Conservation (phyloP, 1,284 basidiomycete species). For the Pseudozyma sp. region DNA sequence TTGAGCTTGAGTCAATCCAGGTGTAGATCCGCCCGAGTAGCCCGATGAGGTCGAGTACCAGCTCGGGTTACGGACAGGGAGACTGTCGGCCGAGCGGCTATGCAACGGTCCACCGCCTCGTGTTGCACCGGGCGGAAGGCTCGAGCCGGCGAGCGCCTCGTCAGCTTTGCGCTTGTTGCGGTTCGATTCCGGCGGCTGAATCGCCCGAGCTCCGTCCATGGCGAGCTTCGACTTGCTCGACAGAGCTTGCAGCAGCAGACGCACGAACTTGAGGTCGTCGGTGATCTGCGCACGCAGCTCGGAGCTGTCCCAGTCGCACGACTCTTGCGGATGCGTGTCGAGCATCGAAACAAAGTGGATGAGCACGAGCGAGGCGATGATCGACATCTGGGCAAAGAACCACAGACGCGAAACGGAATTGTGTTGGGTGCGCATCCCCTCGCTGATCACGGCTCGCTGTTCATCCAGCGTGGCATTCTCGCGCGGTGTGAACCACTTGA, state of each 20-base stretch:
- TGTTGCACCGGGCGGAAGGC: not conserved
- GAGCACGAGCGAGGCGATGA: conserved; percentile 55
- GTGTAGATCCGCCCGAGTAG: conserved; percentile 39
- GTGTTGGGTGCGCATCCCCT: conserved; percentile 46
- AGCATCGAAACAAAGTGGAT: conserved; percentile 60
- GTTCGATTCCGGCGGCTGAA: conserved; percentile 51
- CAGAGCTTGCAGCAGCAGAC: conserved; percentile 54
- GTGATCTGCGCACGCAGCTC: conserved; percentile 55
- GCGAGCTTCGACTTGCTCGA: conserved; percentile 53
- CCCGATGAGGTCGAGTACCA: conserved; percentile 39
- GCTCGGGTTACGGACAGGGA: conserved; percentile 32
- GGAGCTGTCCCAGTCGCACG: conserved; percentile 50
- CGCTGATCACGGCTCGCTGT: conserved; percentile 39
- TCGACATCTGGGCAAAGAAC: conserved; percentile 59
- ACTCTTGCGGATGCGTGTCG: conserved; percentile 53
- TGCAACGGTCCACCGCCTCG: conserved; percentile 33
- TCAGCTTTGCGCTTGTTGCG: conserved; percentile 45
- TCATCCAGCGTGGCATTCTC: conserved; percentile 39
- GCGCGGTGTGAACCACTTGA: conserved; percentile 57
- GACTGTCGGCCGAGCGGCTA: conserved; percentile 35
- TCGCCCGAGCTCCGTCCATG: conserved; percentile 49
- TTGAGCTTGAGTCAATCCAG: conserved; percentile 17
- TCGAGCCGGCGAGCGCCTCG: conserved; percentile 25
- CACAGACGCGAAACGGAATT: conserved; percentile 50
- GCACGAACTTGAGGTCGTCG: conserved; percentile 59